These are phyloP conservation scores for Boletus vermiculosoides DNA, from an alignment of 768 basidiomycete species.

Conservation along the genomic window DNA sequence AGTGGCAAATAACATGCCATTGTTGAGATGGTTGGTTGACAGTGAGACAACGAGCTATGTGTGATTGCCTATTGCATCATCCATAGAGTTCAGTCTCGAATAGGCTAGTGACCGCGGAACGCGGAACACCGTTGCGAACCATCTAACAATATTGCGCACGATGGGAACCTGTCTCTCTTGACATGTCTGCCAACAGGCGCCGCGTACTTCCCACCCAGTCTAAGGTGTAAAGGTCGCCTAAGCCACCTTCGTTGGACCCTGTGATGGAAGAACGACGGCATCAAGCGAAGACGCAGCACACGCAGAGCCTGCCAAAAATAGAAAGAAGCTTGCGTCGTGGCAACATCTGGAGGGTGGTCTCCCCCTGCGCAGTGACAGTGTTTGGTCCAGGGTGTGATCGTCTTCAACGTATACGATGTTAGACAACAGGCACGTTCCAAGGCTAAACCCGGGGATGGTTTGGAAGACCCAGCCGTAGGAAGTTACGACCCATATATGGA, in stretches of 20 bases:
- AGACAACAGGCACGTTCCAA: not conserved
- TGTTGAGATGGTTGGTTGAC: not conserved
- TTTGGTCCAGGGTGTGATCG: not conserved
- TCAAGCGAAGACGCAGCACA: not conserved
- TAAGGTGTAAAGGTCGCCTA: not conserved
- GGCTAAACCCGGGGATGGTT: not conserved
- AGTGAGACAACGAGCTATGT: no score
- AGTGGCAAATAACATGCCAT: not conserved
- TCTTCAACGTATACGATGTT: not conserved
- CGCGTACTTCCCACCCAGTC: not conserved
- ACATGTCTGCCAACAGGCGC: not conserved
- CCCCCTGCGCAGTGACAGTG: not conserved
- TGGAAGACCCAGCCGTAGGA: not conserved
- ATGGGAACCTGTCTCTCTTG: not conserved
- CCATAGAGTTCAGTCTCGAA: not conserved
- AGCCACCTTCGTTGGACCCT: not conserved
- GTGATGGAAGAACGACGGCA: not conserved
- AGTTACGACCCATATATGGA: not conserved
- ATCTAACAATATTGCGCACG: not conserved
- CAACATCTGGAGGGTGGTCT: not conserved
- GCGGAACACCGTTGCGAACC: not conserved
- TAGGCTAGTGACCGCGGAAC: no score
- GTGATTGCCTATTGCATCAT: not conserved
- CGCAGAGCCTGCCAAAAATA: not conserved
- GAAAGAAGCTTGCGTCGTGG: not conserved